Conservation (phyloP, 257 asterid species). For the Lycium ferocissimum region DNA sequence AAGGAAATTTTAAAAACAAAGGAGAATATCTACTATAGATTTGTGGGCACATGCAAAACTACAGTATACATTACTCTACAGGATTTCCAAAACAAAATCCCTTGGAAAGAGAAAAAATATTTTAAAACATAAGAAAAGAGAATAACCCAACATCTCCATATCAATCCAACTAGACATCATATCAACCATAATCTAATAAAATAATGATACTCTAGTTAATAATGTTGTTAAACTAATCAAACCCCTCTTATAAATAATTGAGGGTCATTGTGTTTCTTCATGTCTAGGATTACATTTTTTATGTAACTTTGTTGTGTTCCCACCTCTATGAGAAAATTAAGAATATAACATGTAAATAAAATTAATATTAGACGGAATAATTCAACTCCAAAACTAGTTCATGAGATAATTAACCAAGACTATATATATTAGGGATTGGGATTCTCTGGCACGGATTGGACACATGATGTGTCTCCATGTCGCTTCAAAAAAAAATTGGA, state of each 20-base stretch:
- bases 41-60: conserved; percentile 52
- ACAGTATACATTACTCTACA: conserved; percentile 32
- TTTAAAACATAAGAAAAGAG: not conserved
- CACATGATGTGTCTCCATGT: no score
- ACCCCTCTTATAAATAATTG: conserved; percentile 16
- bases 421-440: no score
- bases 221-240: conserved; percentile 25
- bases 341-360: not conserved
- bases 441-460: no score
- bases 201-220: conserved; percentile 36
- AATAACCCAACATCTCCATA: conserved; percentile 35
- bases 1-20: conserved; percentile 7
- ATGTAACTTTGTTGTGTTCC: conserved; percentile 27
- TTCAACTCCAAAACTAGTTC: no score
- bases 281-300: conserved; percentile 28
- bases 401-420: no score
- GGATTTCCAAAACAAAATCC: conserved; percentile 37
- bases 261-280: conserved; percentile 27
- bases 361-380: no score
- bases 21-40: conserved; percentile 58
- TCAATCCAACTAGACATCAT: conserved; percentile 50
- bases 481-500: no score
- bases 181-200: conserved; percentile 52
- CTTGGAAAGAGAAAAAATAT: conserved; percentile 16
- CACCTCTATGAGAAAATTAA: conserved; percentile 27